Conservation (phyloP, 371 early-diverging fungal species). For the Blastocladiella emersonii region DNA sequence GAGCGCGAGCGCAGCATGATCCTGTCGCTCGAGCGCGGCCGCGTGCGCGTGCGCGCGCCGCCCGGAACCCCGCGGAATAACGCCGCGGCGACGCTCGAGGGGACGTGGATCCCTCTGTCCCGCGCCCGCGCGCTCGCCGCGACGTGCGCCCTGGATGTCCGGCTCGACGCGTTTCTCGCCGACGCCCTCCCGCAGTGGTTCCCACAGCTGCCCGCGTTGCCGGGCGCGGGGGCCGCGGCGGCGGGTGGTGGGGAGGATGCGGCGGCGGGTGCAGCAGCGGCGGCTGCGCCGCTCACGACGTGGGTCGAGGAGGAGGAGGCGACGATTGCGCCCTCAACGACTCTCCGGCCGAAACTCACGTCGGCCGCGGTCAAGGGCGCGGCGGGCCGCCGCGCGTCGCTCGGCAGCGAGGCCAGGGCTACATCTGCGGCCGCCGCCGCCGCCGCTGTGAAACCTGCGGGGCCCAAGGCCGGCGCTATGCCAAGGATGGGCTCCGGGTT, state of each 20-base stretch:
- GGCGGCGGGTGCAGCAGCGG: slow-evolving; percentile 4
- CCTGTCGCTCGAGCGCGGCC: slow-evolving; percentile 67
- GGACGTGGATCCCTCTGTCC: slow-evolving; percentile 81
- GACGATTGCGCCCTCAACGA: neutral
- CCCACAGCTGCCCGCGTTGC: slow-evolving; percentile 33
- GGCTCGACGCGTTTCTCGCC: slow-evolving; percentile 58
- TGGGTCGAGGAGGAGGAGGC: neutral
- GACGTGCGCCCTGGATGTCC: slow-evolving; percentile 63
- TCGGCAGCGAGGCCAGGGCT: slow-evolving; percentile 17
- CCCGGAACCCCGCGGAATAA: no score
- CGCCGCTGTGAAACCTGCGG: slow-evolving; percentile 8
- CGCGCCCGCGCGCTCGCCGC: slow-evolving; percentile 73
- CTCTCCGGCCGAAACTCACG: neutral
- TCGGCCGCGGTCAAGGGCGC: neutral
- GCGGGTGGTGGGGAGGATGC: neutral
- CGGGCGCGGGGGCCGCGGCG: slow-evolving; percentile 23
- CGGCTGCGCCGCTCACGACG: neutral
- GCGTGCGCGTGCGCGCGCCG: slow-evolving; percentile 43
- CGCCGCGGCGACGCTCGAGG: slow-evolving; percentile 29
- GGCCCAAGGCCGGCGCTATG: no score
- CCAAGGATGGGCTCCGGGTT: no score
- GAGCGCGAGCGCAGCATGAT: slow-evolving; percentile 76
- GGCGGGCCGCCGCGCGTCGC: slow-evolving; percentile 12
- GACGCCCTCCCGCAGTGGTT: slow-evolving; percentile 56
- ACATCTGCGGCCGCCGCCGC: slow-evolving; percentile 14